Evolutionary conservation across 2,329 filamentous ascomycete species (phyloP), one percentile per base, ranked within the genome.

Genomic region (Tolypocladium ovalisporum): DNA sequence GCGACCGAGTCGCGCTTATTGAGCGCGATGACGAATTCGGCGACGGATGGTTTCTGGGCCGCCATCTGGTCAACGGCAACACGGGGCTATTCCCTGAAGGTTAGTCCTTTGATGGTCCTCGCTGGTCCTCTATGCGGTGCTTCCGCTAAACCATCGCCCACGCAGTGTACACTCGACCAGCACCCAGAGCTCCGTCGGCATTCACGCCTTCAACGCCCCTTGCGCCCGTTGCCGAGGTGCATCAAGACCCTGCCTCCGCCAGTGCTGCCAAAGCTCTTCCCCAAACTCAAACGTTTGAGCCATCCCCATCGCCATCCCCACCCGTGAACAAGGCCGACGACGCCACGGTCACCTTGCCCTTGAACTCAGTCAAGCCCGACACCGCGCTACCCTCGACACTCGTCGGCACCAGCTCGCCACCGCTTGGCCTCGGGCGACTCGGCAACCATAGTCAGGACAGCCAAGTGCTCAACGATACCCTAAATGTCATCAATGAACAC

Each of bases 401-500:
- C 57, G 60, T 67, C 54, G 65, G 65, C 49, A 63, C 58, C 52
- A 64, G 66, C 60, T 66, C 65, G 24, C 63, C 67, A 10, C 63
- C 71, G 15, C 62, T 64, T 22, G 60, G 60, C 10, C 58, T 72
- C 17, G 65, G 67, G 54, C 71, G 75, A 52, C 68, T 82, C 54
- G 71, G 70, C 57, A 72, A 76, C 57, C 62, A 65, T 53, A 76
- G 76, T 59, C 76, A 84, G 64, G 76, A 82, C 55, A 81, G 74
- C 67, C 88, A 89, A 13, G 92, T 97, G 54, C 88, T 97, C 77
- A 91, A 92, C 69, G 92, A 97, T 70, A 97, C 93, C 0, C 75
- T 97, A 55, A 96, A 91, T 67, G 93, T 97, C 58, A 97, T 97
- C 66, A 88, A 97, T 70, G 93, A 97, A 73, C 93, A 97, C 69